A percentile compares a stretch with the other conserved stretches of the same genome.
These are phyloP conservation scores for Penstemon davidsonii DNA, from an alignment of 257 asterid genomes.

Conservation along the genomic window DNA sequence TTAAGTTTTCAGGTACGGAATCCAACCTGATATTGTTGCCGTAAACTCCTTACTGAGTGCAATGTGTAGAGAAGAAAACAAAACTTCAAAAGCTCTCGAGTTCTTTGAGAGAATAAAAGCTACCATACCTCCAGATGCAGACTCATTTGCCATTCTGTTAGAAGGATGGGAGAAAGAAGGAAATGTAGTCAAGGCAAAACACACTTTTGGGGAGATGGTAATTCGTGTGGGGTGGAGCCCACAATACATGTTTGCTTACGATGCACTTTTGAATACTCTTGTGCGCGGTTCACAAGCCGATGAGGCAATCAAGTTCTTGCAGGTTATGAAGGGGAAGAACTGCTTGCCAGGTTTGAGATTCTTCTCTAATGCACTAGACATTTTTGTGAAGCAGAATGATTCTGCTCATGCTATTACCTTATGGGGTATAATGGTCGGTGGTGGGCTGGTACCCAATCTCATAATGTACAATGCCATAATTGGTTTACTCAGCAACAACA, in stretches of 20 bases:
- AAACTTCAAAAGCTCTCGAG: conserved; percentile 52
- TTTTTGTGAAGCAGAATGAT: conserved; percentile 56
- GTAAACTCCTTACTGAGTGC: conserved; percentile 78
- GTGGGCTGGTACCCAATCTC: conserved; percentile 55
- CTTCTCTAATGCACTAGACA: conserved; percentile 63
- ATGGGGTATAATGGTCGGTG: conserved; percentile 66
- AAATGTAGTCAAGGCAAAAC: conserved; percentile 53
- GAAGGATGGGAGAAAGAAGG: conserved; percentile 87
- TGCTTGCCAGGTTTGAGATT: conserved; percentile 77
- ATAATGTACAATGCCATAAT: conserved; percentile 57
- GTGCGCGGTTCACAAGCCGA: conserved; percentile 50
- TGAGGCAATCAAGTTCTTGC: conserved; percentile 70
- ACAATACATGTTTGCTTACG: conserved; percentile 55
- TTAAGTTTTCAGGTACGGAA: conserved; percentile 64
- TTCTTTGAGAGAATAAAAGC: conserved; percentile 57
- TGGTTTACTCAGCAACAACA: conserved; percentile 52
- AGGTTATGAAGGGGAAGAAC: conserved; percentile 62
- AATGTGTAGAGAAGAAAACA: conserved; percentile 60
- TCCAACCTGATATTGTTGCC: conserved; percentile 53
- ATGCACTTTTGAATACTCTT: conserved; percentile 63
- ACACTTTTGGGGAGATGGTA: conserved; percentile 73
- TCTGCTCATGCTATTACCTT: conserved; percentile 47
- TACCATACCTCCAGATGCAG: conserved; percentile 59
- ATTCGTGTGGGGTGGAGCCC: conserved; percentile 75
- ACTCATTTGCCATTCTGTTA: conserved; percentile 65